A percentile compares a stretch with the other conserved stretches of the same genome.
phyloP scores from a whole-genome alignment of 1,139 yeast genomes.

The Geotrichum macrosporum region DNA sequence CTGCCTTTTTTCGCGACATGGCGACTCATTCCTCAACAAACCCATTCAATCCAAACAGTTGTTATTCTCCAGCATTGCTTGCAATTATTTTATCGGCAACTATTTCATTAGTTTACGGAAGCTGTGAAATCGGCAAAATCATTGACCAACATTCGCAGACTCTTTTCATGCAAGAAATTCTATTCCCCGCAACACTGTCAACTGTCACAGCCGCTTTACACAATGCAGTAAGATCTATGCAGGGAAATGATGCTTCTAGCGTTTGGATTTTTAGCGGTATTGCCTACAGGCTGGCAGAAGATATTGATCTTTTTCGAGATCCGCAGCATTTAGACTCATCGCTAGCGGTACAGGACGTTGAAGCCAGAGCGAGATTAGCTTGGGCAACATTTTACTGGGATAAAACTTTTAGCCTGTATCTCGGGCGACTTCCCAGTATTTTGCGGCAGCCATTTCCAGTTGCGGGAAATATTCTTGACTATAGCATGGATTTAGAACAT shows the following conservation, averaged over 20 bases:
- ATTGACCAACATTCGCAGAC: conserved; percentile 20
- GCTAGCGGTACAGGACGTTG: conserved; percentile 16
- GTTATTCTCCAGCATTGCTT: conserved; percentile 20
- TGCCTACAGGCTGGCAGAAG: conserved; percentile 20
- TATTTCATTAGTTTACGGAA: conserved; percentile 16
- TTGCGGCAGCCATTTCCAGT: conserved; percentile 14
- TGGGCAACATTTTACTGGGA: conserved; percentile 22
- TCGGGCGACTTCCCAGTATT: conserved; percentile 20
- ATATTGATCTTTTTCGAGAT: conserved; percentile 11
- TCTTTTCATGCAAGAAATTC: conserved; percentile 19
- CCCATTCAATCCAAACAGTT: conserved; percentile 11
- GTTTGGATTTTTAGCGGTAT: conserved; percentile 21
- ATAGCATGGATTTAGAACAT: conserved; percentile 12
- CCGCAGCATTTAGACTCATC: conserved; percentile 8
- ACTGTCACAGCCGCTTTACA: conserved; percentile 15
- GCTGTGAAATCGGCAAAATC: conserved; percentile 14
- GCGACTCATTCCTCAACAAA: conserved; percentile 12
- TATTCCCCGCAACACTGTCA: conserved; percentile 14
- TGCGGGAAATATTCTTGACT: conserved; percentile 14
- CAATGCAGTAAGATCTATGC: conserved; percentile 15
- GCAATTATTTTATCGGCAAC: conserved; percentile 16
- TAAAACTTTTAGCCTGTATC: conserved; percentile 18
- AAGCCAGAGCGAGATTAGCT: conserved; percentile 17
- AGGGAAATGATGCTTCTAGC: conserved; percentile 10
- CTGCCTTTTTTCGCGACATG: conserved; percentile 21